Conservation (phyloP, 768 basidiomycete species). For the Tubosaeta sp. region DNA sequence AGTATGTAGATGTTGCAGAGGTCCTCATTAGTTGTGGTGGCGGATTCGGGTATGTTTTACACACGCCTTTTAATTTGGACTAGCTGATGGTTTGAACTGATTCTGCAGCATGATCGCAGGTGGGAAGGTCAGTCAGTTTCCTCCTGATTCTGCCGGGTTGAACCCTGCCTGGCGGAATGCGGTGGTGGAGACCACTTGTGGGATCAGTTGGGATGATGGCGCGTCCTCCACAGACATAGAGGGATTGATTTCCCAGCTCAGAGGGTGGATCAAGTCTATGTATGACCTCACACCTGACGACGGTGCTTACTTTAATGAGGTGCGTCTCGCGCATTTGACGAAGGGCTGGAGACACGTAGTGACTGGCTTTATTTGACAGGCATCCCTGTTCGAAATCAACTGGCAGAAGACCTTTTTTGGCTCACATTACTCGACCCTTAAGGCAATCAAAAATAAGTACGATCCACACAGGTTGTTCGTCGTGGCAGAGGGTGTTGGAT, state of each 20-base stretch:
- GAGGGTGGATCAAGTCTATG: slow-evolving; percentile 20
- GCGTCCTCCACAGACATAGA: slow-evolving; percentile 13
- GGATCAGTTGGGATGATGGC: slow-evolving; percentile 21
- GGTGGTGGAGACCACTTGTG: slow-evolving; percentile 28
- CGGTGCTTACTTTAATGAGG: slow-evolving; percentile 50
- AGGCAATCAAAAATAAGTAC: too few relatives aligned
- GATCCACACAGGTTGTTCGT: slow-evolving; percentile 11
- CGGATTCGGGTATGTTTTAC: too few relatives aligned
- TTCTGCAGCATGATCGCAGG: too few relatives aligned
- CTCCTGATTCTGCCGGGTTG: slow-evolving; percentile 38
- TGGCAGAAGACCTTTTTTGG: too few relatives aligned
- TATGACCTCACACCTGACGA: slow-evolving; percentile 30
- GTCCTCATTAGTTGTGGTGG: too few relatives aligned
- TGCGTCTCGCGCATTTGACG: slow-evolving; percentile 7
- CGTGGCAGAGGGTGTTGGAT: slow-evolving; percentile 22
- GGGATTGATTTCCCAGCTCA: slow-evolving; percentile 7
- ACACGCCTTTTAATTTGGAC: too few relatives aligned
- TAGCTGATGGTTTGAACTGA: too few relatives aligned
- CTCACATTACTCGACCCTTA: too few relatives aligned
- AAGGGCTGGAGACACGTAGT: too few relatives aligned
- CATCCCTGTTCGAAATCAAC: slow-evolving; percentile 38
- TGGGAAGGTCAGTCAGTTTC: slow-evolving; percentile 36
- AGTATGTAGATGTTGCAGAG: too few relatives aligned
- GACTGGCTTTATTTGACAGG: slow-evolving; percentile 26
- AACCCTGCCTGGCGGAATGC: slow-evolving; percentile 48